Evolutionary conservation across 345 rosid species (phyloP), one percentile per base, ranked within the genome.

Genomic region (Syzygium aqueum): DNA sequence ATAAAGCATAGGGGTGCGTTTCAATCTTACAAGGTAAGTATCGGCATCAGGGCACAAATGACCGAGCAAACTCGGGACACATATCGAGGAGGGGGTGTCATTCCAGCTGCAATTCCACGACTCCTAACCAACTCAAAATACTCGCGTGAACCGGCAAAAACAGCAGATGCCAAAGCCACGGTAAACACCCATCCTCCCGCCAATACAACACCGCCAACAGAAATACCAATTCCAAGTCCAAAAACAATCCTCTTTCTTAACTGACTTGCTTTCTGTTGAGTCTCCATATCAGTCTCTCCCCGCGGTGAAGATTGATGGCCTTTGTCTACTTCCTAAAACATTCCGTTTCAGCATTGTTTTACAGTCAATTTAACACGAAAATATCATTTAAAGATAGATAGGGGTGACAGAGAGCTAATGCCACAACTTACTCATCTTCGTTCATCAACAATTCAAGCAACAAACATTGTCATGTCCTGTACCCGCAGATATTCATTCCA

Each of bases 21-120:
- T 25, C 19, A 37, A 89, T 90, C 97, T 94, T 93, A 97, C 98
- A 95, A 88, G 82, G 99, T 96, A 88, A 96, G 91, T 78, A 94
- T 51, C 2, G 99, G 99, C 97, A 97, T 95, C 88, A 95, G 88
- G 73, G 97, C 91, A 77, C 97, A 97, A 78, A 97, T 92, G 86
- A 96, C 94, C 4, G 97, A 95, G 92, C 97, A 97, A 91, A 95
- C 95, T 54, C 96, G 93, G 50, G 98, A 96, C 59, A 94, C 96
- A 89, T 94, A 97, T 91, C 95, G 95, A 61, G 99, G 99, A 85
- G 98, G 98, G 84, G 99, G 98, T 2, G 98, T 96, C 99, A 97
- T 97, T 91, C 98, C 98, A 17, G 88, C 94, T 53, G 98, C 89
- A 23, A 97, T 96, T 88, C 97, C 98, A 77, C 91, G 94, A 89